Base-by-base conservation (phyloP, 2,329 filamentous ascomycete species). In the Zymoseptoria ardabiliae region DNA sequence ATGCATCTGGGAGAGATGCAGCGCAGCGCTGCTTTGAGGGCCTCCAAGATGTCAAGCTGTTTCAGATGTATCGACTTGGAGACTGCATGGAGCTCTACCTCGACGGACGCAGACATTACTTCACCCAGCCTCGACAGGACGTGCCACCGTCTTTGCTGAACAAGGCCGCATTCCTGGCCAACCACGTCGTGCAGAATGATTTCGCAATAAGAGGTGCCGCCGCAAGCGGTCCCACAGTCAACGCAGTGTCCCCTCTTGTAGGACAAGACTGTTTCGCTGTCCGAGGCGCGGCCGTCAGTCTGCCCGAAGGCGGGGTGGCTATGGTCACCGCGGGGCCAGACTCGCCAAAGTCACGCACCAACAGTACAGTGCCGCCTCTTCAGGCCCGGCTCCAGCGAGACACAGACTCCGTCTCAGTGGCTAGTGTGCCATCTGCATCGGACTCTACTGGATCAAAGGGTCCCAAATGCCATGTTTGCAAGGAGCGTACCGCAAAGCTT, bases 391-490 rank as follows among this genome's bases (percentile, higher is more conserved):
- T 45, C 7, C 13, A 11, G 22, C 51, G 28, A n/a, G 51, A 53
- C 9, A 50, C 49, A 50, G 55, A 61, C 19, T 13, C 54, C 9
- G 52, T 48, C 17, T 64, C 62, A 8, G 51, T 45, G 10, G 41
- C 58, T 45, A 63, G 61, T 52, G 57, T 57, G 5, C 22, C 28
- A 25, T 48, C 61, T n/a, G 53, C 23, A 19, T 58, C 56, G 13
- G 59, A 60, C 28, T 17, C 41, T 22, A 56, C 59, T 17, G 35
- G 50, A 7, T 41, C 48, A 9, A 52, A 54, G 17, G 22, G 22
- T 11, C 57, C 35, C 25, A 45, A 35, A 22, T 63, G 59, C 55
- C 57, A 61, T 41, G 59, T 61, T 35, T 61, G 59, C 25, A 58
- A 55, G 22, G 28, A 17, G 10, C 48, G 45, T 13, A 55, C 35